Evolutionary conservation across 2,329 filamentous ascomycete genomes (phyloP).

Genomic region (Cadophora luteo-olivacea): DNA sequence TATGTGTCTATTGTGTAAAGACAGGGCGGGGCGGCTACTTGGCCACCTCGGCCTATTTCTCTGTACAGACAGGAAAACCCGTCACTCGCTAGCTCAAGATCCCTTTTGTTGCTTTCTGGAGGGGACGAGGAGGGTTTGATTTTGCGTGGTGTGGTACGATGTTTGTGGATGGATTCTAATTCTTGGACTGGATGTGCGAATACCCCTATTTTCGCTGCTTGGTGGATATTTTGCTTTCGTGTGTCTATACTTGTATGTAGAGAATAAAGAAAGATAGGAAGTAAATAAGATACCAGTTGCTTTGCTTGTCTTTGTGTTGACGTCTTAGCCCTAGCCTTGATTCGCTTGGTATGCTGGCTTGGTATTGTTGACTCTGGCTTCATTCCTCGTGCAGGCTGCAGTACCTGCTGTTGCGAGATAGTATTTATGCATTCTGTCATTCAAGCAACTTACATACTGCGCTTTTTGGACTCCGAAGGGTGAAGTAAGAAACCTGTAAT

Average conservation of each 20-base stretch:
- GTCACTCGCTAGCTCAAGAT: slow-evolving; percentile 9
- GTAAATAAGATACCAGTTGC: no score
- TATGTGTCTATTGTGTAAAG: neutral
- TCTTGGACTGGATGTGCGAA: slow-evolving; percentile 4
- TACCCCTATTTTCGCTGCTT: slow-evolving; percentile 17
- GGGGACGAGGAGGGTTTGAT: neutral
- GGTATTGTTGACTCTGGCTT: no score
- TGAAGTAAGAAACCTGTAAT: no score
- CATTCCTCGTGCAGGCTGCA: no score
- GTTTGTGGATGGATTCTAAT: slow-evolving; percentile 8
- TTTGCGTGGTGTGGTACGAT: neutral
- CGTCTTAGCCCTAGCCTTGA: no score
- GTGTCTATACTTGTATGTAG: neutral
- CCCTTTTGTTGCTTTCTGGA: slow-evolving; percentile 6
- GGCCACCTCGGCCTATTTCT: neutral
- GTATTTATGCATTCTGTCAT: no score
- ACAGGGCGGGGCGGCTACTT: neutral
- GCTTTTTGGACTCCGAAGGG: no score
- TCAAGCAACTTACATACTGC: no score
- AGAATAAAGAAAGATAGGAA: neutral
- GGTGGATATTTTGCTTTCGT: neutral
- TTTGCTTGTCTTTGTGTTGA: no score
- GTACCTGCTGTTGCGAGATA: no score
- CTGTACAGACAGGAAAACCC: neutral
- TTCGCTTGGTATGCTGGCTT: no score